Conservation (phyloP, 139 green algal genomes). For the Micractinium conductrix region DNA sequence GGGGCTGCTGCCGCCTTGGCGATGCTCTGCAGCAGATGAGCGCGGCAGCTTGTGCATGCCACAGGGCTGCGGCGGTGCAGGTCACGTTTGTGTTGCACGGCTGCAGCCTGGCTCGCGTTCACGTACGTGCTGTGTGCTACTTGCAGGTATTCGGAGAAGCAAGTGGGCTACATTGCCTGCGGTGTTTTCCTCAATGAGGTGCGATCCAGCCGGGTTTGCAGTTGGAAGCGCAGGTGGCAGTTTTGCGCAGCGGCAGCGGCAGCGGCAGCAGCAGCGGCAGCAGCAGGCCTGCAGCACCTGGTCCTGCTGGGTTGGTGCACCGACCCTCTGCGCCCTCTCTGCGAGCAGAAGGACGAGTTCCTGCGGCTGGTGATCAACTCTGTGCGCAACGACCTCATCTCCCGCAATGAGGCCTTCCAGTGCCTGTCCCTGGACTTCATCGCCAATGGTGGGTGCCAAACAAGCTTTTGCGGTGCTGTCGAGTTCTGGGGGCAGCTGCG, state of each 20-base stretch:
- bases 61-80: not conserved
- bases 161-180: constrained; percentile 96
- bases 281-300: not conserved
- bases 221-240: not conserved
- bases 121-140: not conserved
- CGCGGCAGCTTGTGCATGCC: not conserved
- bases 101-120: not conserved
- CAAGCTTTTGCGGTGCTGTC: too few relatives aligned
- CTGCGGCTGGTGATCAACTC: constrained; percentile 97
- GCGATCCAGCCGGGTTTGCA: not conserved
- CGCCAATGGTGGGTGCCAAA: constrained; percentile 80
- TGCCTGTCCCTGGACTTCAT: constrained; percentile 93
- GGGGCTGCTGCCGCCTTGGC: too few relatives aligned
- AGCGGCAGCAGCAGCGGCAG: not conserved
- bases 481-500: too few relatives aligned
- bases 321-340: not conserved
- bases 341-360: constrained; percentile 93
- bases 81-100: too few relatives aligned
- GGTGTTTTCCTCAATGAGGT: constrained; percentile 92
- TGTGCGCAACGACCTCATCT: constrained; percentile 93
- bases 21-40: not conserved
- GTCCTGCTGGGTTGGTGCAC: not conserved
- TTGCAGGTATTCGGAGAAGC: constrained; percentile 95
- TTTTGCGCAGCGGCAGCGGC: not conserved
- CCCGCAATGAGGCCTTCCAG: constrained; percentile 95